Percentiles rank a stretch among this genome's conserved stretches.
These are phyloP conservation scores for Aspergillus leporis DNA, from an alignment of 495 filamentous ascomycete genomes.

Conservation along the genomic window DNA sequence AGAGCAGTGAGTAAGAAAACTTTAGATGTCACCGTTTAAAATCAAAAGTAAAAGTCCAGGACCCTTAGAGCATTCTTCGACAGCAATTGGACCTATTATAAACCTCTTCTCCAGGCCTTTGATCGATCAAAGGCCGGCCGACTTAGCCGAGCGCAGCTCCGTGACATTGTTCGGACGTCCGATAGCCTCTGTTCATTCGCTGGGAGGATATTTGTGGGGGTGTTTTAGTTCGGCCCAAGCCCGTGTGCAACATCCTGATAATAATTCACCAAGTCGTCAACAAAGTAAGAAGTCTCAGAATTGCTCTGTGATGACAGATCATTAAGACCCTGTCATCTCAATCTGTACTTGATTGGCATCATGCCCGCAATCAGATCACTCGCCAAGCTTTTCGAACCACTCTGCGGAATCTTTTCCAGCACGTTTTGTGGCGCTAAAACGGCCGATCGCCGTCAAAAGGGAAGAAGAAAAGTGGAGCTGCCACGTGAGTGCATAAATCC, in stretches of 20 bases:
- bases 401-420: neutral
- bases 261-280: neutral
- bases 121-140: constrained; percentile 15
- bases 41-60: constrained; percentile 3
- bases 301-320: neutral
- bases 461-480: neutral
- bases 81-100: constrained; percentile 13
- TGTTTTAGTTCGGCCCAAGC: neutral
- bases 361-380: neutral
- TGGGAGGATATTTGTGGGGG: neutral
- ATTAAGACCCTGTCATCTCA: neutral
- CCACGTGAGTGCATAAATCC: neutral
- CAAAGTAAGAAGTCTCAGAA: neutral
- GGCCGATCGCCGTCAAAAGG: neutral
- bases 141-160: constrained; percentile 13
- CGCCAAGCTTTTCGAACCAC: neutral
- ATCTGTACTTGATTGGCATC: neutral
- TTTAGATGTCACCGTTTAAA: neutral
- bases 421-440: neutral
- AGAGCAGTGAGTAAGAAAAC: neutral
- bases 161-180: constrained; percentile 14
- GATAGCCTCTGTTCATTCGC: constrained; percentile 13
- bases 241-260: neutral
- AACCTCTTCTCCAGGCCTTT: neutral
- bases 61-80: neutral